A percentile compares a stretch with the other conserved stretches of the same genome.
phyloP scores from a whole-genome alignment of 2,329 filamentous ascomycete species.

The Calonectria pseudoreteaudii region DNA sequence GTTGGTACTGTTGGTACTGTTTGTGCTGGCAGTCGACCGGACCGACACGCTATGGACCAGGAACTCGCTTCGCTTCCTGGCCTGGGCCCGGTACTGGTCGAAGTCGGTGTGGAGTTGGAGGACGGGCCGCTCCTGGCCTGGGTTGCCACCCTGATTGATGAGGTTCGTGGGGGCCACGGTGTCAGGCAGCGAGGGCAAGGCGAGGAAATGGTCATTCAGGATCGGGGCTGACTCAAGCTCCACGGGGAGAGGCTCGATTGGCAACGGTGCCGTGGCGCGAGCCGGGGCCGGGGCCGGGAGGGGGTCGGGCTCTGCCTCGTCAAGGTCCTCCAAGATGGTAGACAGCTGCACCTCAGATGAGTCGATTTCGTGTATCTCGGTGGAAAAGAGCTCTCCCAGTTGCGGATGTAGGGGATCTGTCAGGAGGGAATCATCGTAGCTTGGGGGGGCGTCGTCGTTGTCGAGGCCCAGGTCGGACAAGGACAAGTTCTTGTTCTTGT shows the following conservation, averaged over 20 bases:
- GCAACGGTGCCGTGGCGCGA: slow-evolving; percentile 35
- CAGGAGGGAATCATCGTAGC: slow-evolving; percentile 60
- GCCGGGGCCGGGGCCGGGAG: slow-evolving; percentile 20
- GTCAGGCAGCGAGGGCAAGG: slow-evolving; percentile 42
- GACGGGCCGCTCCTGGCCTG: slow-evolving; percentile 45
- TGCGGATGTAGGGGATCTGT: slow-evolving; percentile 31
- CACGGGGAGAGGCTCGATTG: slow-evolving; percentile 36
- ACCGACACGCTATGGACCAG: slow-evolving; percentile 62
- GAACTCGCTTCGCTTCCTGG: slow-evolving; percentile 53
- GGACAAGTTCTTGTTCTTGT: slow-evolving; percentile 55
- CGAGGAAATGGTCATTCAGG: slow-evolving; percentile 38
- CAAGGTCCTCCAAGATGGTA: slow-evolving; percentile 43
- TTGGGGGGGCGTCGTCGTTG: slow-evolving; percentile 55
- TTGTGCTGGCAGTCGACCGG: slow-evolving; percentile 55
- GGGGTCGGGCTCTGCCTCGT: slow-evolving; percentile 36
- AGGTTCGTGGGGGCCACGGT: slow-evolving; percentile 42
- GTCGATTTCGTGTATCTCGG: slow-evolving; percentile 65
- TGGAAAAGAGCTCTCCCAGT: slow-evolving; percentile 60
- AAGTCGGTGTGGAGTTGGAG: slow-evolving; percentile 56
- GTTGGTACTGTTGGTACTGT: slow-evolving; percentile 52
- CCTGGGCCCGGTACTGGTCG: slow-evolving; percentile 45
- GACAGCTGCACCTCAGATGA: slow-evolving; percentile 56
- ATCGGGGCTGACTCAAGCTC: slow-evolving; percentile 42
- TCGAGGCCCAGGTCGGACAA: slow-evolving; percentile 42
- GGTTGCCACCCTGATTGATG: slow-evolving; percentile 31